A percentile compares a stretch with the other conserved stretches of the same genome.
Evolutionary conservation across 352 stramenopile genomes (phyloP).

Genomic region (Phytophthora sp.): DNA sequence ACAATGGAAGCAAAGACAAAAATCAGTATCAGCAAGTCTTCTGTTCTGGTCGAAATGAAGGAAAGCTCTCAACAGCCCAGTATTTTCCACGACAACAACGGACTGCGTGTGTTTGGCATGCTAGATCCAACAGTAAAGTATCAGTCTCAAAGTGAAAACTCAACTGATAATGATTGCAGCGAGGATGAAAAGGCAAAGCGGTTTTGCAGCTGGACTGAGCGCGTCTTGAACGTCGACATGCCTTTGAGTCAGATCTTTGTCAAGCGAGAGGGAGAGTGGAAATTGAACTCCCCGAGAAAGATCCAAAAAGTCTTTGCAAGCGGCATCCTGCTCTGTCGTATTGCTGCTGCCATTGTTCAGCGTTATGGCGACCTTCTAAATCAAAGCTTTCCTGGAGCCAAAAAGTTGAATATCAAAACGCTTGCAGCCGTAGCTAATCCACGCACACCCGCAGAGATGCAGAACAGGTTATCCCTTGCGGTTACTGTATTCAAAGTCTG

Average conservation of each 20-base stretch:
- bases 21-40: too few relatives aligned
- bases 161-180: neutral
- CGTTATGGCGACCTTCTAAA: conserved; percentile 9
- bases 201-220: conserved; percentile 21
- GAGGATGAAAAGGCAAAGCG: conserved; percentile 6
- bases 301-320: conserved; percentile 29
- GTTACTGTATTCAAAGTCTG: conserved; percentile 17
- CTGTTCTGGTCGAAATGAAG: conserved; percentile 7
- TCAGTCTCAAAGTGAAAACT: neutral
- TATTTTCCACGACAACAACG: conserved; percentile 20
- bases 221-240: conserved; percentile 16
- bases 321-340: conserved; percentile 44
- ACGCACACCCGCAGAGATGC: conserved; percentile 10
- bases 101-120: conserved; percentile 47
- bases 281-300: conserved; percentile 2
- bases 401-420: neutral
- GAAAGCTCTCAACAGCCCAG: neutral
- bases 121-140: conserved; percentile 33
- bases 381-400: neutral
- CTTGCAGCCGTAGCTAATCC: neutral
- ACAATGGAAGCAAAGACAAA: conserved; percentile 14
- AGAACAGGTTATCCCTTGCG: conserved; percentile 20
- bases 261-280: neutral
- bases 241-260: conserved; percentile 23
- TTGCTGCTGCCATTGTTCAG: conserved; percentile 30